Evolutionary conservation across 2,329 filamentous ascomycete genomes (phyloP), one percentile per base, ranked within the genome.

Genomic region (Trichocomaceae sp.): DNA sequence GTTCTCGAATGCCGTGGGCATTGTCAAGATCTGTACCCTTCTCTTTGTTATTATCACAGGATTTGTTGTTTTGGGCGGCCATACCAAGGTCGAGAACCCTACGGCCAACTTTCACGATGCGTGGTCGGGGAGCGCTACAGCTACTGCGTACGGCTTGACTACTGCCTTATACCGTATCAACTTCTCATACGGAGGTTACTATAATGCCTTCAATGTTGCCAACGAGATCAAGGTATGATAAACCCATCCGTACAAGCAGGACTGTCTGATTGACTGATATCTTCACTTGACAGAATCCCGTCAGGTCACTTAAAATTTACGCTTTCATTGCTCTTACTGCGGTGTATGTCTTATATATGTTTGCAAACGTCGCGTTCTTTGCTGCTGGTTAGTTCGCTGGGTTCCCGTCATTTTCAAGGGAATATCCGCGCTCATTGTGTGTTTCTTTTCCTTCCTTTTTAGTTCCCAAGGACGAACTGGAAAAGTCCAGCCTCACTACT

Each of bases 361-460:
- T 85, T 1, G 80, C 77, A 57, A 84, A 84, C 54, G 69, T 85
- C 22, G 82, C 82, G 0, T 85, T 83, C 65, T 83, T 84, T 58
- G 72, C 81, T 0, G 79, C 79, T 0, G 76, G 23, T 26, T 26
- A 26, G 23, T 26, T 26, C 23, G 23, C 23, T 26, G 23, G 23
- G 23, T 8, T 26, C 23, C 23, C 23, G 23, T 26, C 23, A 26
- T 26, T 26, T 26, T 26, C 23, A 8, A 26, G 23, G 8, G 23
- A 26, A 26, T 26, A 26, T 26, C 8, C 8, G 23, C 23, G 23
- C 23, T 26, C 23, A 26, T 26, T 4, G 4, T 26, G 23, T 26
- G 8, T 26, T 26, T 26, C 23, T 26, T 26, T 26, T 26, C 23
- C 23, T 26, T 26, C 23, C 8, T 26, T 26, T 8, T 26, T 26